Evolutionary conservation across 208 protist species (phyloP).

Genomic region (Trypanosoma mega): DNA sequence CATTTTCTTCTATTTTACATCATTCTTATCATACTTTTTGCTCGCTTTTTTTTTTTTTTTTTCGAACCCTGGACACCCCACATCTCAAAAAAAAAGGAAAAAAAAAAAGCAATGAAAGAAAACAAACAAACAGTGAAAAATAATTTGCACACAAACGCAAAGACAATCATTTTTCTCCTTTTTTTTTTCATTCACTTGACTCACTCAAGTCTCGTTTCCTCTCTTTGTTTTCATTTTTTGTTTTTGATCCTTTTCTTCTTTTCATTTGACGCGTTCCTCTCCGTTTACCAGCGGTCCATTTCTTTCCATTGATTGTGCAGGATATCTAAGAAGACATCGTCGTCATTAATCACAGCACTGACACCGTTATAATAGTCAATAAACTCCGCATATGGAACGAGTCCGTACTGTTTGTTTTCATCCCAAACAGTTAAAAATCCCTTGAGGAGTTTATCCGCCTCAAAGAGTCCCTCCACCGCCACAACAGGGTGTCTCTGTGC

Average conservation of each 20-base stretch:
- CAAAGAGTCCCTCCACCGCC: conserved; percentile 66
- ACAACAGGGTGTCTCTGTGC: conserved; percentile 83
- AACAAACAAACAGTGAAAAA: no score
- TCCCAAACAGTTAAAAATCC: conserved; percentile 89
- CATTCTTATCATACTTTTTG: no score
- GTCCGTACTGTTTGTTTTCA: conserved; percentile 68
- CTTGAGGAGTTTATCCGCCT: conserved; percentile 74
- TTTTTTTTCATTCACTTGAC: not conserved
- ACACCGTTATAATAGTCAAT: conserved; percentile 93
- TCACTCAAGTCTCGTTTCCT: not conserved
- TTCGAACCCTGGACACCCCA: no score
- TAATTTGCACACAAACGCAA: no score
- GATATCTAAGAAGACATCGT: conserved; percentile 80
- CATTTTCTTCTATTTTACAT: no score
- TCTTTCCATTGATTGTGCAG: conserved; percentile 87
- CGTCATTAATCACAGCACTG: conserved; percentile 83
- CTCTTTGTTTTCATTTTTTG: not conserved
- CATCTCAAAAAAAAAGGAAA: no score
- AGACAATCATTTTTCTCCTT: not conserved
- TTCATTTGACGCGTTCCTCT: not conserved
- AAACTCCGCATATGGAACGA: conserved; percentile 87
- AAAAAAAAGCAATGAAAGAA: no score
- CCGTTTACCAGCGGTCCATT: conserved; percentile 15
- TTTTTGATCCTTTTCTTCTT: conserved; percentile 1
- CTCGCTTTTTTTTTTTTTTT: no score